phyloP scores from a whole-genome alignment of 768 basidiomycete genomes.

The Favolaschia claudopus region DNA sequence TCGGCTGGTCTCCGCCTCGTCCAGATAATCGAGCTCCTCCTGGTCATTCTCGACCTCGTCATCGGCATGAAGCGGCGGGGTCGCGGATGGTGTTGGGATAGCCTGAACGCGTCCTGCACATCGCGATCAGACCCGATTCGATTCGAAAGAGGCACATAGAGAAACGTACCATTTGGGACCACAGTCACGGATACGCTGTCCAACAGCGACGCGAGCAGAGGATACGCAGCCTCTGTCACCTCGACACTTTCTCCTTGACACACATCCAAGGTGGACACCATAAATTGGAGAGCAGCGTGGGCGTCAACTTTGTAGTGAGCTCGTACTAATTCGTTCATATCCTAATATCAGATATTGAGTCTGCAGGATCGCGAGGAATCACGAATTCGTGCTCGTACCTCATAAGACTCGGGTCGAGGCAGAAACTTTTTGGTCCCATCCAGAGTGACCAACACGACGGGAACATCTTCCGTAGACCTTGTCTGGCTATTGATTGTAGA shows the following conservation, averaged over 20 bases:
- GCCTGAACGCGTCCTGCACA: slow-evolving; percentile 10
- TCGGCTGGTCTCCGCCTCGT: neutral
- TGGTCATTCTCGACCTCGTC: slow-evolving; percentile 6
- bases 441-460: slow-evolving; percentile 18
- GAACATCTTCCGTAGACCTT: slow-evolving; percentile 8
- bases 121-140: slow-evolving; percentile 1
- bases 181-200: slow-evolving; percentile 10
- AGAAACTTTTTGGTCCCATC: slow-evolving; percentile 20
- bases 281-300: slow-evolving; percentile 9
- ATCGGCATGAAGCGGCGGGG: slow-evolving; percentile 14
- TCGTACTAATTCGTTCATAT: slow-evolving; percentile 17
- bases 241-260: slow-evolving; percentile 21
- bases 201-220: slow-evolving; percentile 14
- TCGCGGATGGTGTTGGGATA: slow-evolving; percentile 21
- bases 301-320: slow-evolving; percentile 7
- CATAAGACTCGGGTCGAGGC: slow-evolving; percentile 13
- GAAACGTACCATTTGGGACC: slow-evolving; percentile 2
- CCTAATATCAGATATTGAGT: slow-evolving; percentile 2
- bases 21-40: neutral
- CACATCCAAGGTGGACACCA: slow-evolving; percentile 20
- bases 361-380: neutral
- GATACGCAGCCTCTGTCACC: slow-evolving; percentile 19
- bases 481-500: slow-evolving; percentile 22
- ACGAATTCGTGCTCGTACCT: neutral
- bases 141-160: neutral